Conservation (phyloP, 2,329 filamentous ascomycete species). For the Scorias spongiosa region DNA sequence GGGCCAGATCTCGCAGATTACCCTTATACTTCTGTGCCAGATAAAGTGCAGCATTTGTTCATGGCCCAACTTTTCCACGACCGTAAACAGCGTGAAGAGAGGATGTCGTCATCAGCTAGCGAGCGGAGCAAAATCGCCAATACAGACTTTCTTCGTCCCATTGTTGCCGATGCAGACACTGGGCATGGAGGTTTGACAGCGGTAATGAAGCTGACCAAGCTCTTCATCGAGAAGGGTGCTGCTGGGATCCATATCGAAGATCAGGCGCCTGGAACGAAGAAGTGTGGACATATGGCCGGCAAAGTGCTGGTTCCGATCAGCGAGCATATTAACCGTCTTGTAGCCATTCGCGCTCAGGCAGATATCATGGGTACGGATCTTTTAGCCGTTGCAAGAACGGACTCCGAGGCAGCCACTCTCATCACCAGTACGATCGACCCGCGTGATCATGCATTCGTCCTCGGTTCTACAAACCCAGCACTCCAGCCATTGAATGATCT, state of each 20-base stretch:
- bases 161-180: conserved; percentile 93
- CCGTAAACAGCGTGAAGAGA: conserved; percentile 94
- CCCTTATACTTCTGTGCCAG: conserved; percentile 83
- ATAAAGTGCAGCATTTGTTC: conserved; percentile 96
- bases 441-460: conserved; percentile 86
- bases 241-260: conserved; percentile 98
- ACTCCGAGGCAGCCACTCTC: conserved; percentile 93
- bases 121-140: conserved; percentile 61
- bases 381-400: conserved; percentile 80
- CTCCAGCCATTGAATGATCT: conserved; percentile 78
- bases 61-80: conserved; percentile 99
- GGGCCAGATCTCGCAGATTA: conserved; percentile 97
- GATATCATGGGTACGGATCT: conserved; percentile 97
- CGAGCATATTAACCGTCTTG: conserved; percentile 95
- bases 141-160: conserved; percentile 86
- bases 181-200: conserved; percentile 96
- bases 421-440: conserved; percentile 94
- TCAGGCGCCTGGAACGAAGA: conserved; percentile 95
- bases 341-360: conserved; percentile 91
- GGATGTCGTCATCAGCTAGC: conserved; percentile 57
- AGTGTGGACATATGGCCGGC: conserved; percentile 98
- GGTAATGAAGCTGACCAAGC: conserved; percentile 97
- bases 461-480: conserved; percentile 73
- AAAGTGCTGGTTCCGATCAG: conserved; percentile 93
- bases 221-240: conserved; percentile 91